Evolutionary conservation across 176 grass and related monocot genomes (phyloP).

Genomic region (Ampelocalamus luodianensis): DNA sequence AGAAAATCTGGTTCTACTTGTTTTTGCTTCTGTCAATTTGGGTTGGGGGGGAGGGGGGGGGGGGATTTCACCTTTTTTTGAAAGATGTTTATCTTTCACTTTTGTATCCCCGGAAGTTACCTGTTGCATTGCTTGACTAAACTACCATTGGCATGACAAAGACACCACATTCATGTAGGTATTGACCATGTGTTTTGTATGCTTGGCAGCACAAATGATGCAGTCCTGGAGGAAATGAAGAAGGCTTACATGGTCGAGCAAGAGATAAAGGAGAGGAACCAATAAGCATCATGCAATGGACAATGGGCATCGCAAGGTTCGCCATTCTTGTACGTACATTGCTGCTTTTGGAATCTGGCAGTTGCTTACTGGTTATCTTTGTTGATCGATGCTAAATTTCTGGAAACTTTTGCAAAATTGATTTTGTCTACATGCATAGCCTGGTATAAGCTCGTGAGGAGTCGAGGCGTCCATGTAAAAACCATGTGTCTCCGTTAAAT

Average conservation of each 20-base stretch:
- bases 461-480: neutral
- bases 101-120: neutral
- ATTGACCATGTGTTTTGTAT: slow-evolving; percentile 32
- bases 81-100: neutral
- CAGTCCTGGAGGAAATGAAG: slow-evolving; percentile 95
- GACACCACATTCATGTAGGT: neutral
- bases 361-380: slow-evolving; percentile 24
- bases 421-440: slow-evolving; percentile 36
- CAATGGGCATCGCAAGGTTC: neutral
- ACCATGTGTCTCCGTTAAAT: neutral
- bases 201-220: slow-evolving; percentile 87
- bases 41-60: no score
- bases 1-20: neutral
- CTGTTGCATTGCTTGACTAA: slow-evolving; percentile 20
- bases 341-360: slow-evolving; percentile 3
- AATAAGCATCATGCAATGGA: slow-evolving; percentile 30
- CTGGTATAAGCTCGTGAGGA: neutral
- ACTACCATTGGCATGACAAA: neutral
- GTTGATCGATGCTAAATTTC: slow-evolving; percentile 33
- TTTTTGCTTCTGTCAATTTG: slow-evolving; percentile 12
- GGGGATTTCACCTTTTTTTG: neutral
- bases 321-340: slow-evolving; percentile 40
- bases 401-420: slow-evolving; percentile 31
- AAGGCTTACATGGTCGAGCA: slow-evolving; percentile 73
- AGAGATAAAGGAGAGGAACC: slow-evolving; percentile 61